Base-by-base conservation (phyloP, 176 grass and related monocot species). In the Oryza glumipatula region DNA sequence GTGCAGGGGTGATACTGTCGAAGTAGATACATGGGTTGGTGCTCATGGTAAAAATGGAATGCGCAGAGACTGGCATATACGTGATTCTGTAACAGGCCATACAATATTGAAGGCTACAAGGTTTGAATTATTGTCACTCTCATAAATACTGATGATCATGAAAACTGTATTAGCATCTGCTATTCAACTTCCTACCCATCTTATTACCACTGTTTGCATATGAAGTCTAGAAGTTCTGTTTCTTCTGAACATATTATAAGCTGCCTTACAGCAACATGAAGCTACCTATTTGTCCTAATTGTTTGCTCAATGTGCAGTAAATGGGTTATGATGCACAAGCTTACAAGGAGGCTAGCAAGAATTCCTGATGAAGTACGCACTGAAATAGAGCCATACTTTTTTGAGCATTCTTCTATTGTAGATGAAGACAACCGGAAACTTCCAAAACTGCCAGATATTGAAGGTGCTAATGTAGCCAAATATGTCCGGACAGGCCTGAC, bases 271-370 rank as follows among this genome's bases (percentile, higher is more conserved):
- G 14, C 2, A 21, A 61, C 17, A 74, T 24, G 52, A 26, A 47
- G 1, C 23, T 9, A 14, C 69, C 51, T 23, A 49, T 76, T 41
- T 74, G 7, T 93, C 78, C 84, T 58, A 73, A 83, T 61, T 85
- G 63, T 22, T 4, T 39, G 44, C 49, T 72, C 19, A 52, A 73
- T 74, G 13, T 86, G 70, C 88, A 99, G 94, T 80, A 82, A 96
- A 84, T 99, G 97, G 97, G 97, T 99, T 68, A 94, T 96, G 91
- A 99, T 99, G 94, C 92, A 99, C 80, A 99, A 96, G 67, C 45
- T 94, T 52, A 99, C 94, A 36, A 90, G 97, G 68, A 94, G 76
- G 46, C 94, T 99, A 72, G 83, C 97, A 5, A 99, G 93, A 92
- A 94, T 99, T 77, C 94, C 94, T 8, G 91, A 92, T 79, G 97